These are phyloP conservation scores for Bolboschoenoplectus hybrid DNA, from an alignment of 202 grass and related monocot species.

Conservation along the genomic window DNA sequence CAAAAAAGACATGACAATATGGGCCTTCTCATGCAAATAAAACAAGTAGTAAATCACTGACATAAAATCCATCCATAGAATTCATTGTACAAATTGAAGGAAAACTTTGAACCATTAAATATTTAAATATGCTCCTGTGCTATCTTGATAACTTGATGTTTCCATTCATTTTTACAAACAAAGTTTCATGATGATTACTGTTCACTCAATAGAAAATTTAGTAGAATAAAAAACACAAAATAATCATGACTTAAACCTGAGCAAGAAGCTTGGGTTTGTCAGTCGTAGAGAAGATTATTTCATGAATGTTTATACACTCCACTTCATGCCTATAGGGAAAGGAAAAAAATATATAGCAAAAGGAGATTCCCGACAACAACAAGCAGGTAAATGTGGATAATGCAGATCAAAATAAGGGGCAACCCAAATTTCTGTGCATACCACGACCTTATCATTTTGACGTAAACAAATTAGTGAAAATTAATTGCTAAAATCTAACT, in stretches of 20 bases:
- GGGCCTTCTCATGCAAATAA: background rate
- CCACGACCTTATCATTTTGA: slow-evolving; percentile 1
- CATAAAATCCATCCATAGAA: background rate
- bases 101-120: background rate
- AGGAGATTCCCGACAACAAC: background rate
- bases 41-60: background rate
- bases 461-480: background rate
- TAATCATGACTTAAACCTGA: slow-evolving; percentile 47
- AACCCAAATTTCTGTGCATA: background rate
- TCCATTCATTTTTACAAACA: background rate
- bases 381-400: slow-evolving; percentile 8
- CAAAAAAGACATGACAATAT: slow-evolving; percentile 23
- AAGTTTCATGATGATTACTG: background rate
- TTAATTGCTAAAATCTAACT: background rate
- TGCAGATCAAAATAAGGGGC: background rate
- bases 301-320: slow-evolving; percentile 56
- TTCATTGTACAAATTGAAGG: background rate
- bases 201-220: slow-evolving; percentile 3
- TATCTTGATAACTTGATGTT: background rate
- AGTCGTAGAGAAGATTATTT: slow-evolving; percentile 67
- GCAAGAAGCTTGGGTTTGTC: slow-evolving; percentile 78
- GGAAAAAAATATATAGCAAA: background rate
- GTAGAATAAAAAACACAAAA: slow-evolving; percentile 15
- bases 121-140: background rate
- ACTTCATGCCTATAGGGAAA: slow-evolving; percentile 49